Percentiles rank a stretch among this genome's conserved stretches.
phyloP scores from a whole-genome alignment of 208 protist genomes.

The Novymonas esmeraldas region DNA sequence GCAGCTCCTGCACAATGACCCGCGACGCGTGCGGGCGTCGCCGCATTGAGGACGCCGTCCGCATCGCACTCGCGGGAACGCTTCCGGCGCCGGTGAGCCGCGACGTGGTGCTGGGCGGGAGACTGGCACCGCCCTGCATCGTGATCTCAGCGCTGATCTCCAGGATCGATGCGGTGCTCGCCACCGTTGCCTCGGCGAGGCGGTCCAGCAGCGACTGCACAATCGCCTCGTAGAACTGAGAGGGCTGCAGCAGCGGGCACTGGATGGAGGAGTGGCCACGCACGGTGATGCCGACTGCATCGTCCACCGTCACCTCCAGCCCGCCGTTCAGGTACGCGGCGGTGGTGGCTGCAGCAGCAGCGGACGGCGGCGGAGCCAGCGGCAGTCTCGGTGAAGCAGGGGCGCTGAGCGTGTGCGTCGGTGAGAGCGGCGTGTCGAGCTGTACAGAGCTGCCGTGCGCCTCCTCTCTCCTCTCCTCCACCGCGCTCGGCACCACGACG shows the following conservation, averaged over 20 bases:
- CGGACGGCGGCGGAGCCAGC: too few species aligned
- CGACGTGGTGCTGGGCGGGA: background rate
- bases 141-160: constrained; percentile 33
- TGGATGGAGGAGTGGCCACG: constrained; percentile 68
- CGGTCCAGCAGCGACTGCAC: constrained; percentile 72
- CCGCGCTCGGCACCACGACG: background rate
- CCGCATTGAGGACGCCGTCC: background rate
- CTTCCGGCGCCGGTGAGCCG: background rate
- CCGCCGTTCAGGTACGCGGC: background rate
- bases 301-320: constrained; percentile 53
- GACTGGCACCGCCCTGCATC: constrained; percentile 3
- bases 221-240: constrained; percentile 53
- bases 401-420: background rate
- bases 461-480: background rate
- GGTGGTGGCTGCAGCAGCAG: background rate
- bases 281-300: constrained; percentile 71
- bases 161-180: constrained; percentile 31
- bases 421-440: background rate
- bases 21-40: constrained; percentile 34
- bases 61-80: background rate
- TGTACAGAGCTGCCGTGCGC: background rate
- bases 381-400: background rate
- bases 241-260: constrained; percentile 44
- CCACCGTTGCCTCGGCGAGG: constrained; percentile 61
- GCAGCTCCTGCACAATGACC: constrained; percentile 64